phyloP scores from a whole-genome alignment of 257 asterid species.

The Ophiorrhiza pumila region DNA sequence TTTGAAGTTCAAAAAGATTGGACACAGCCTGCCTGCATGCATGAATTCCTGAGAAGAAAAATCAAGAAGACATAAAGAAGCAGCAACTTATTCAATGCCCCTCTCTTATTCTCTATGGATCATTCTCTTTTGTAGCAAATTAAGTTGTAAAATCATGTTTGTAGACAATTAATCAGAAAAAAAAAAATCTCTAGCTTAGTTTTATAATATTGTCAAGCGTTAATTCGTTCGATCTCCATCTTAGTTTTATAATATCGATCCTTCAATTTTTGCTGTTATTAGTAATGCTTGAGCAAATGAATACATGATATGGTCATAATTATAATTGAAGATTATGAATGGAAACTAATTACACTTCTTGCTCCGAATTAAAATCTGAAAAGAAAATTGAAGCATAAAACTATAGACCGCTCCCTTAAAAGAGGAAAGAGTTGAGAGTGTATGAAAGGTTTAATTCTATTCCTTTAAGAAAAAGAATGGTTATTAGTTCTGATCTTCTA shows the following conservation, averaged over 20 bases:
- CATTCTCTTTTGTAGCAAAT: slow-evolving; percentile 24
- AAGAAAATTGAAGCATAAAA: no score
- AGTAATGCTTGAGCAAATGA: not conserved
- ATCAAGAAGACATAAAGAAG: not conserved
- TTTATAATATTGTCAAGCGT: not conserved
- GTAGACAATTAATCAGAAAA: slow-evolving; percentile 23
- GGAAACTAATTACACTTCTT: no score
- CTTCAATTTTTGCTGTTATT: not conserved
- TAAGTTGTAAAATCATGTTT: slow-evolving; percentile 33
- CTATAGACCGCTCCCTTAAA: no score
- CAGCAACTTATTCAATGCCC: not conserved
- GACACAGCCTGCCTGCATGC: not conserved
- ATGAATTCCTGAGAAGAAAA: not conserved
- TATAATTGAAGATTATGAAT: no score
- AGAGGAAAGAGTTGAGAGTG: not conserved
- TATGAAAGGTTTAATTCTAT: not conserved
- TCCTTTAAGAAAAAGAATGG: not conserved
- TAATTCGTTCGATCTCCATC: no score
- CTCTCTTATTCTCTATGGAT: slow-evolving; percentile 6
- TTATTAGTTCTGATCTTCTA: not conserved
- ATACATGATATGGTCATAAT: no score
- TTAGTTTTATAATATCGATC: no score
- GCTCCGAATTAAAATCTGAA: no score
- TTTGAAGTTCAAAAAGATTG: not conserved
- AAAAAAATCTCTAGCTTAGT: slow-evolving; percentile 13